Percentiles rank a stretch among this genome's conserved stretches.
These are phyloP conservation scores for Ascosphaera apis DNA, from an alignment of 2,329 filamentous ascomycete species.

Conservation along the genomic window DNA sequence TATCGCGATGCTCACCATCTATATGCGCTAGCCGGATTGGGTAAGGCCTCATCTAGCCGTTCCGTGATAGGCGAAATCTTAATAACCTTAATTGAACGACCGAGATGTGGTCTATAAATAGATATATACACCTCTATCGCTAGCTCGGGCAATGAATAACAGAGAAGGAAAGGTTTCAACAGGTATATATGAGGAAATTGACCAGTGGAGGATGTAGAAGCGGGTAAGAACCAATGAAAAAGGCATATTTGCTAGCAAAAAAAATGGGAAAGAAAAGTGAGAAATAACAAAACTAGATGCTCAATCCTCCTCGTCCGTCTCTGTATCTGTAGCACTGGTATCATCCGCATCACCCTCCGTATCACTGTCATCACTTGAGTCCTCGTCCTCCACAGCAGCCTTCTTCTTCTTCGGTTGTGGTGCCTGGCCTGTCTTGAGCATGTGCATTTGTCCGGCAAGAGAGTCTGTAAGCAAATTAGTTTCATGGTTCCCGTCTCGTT, in stretches of 20 bases:
- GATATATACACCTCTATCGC: background rate
- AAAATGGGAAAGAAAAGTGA: slow-evolving; percentile 2
- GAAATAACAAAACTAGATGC: slow-evolving; percentile 4
- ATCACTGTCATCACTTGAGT: slow-evolving; percentile 41
- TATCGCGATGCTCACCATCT: too few relatives aligned
- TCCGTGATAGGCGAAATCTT: too few relatives aligned
- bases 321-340: slow-evolving; percentile 36
- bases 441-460: slow-evolving; percentile 73
- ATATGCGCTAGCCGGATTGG: too few relatives aligned
- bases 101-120: too few relatives aligned
- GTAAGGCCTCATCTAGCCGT: too few relatives aligned
- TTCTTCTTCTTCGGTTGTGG: slow-evolving; percentile 32
- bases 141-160: background rate
- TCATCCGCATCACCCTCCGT: slow-evolving; percentile 39
- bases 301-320: slow-evolving; percentile 54
- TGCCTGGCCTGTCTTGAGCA: slow-evolving; percentile 47
- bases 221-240: slow-evolving; percentile 1
- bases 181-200: too few relatives aligned
- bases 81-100: too few relatives aligned
- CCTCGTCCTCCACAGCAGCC: slow-evolving; percentile 27
- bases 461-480: slow-evolving; percentile 35
- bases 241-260: slow-evolving; percentile 1
- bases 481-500: too few relatives aligned
- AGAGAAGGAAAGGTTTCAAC: too few relatives aligned
- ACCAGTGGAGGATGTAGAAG: background rate